Evolutionary conservation across 371 early-diverging fungal genomes (phyloP).

Genomic region (Pancytospora philotis): DNA sequence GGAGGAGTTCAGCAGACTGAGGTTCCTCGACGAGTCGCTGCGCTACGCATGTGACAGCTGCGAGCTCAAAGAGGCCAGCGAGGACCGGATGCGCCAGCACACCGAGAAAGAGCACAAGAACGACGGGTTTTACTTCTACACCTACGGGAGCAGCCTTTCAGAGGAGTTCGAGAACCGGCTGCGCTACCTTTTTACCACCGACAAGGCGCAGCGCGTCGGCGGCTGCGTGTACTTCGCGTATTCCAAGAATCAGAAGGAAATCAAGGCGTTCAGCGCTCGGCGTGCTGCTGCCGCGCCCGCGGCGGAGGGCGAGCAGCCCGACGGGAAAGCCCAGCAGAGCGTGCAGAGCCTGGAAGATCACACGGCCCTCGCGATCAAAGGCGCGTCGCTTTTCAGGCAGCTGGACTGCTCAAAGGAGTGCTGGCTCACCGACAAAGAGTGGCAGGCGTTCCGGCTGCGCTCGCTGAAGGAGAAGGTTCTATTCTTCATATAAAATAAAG

Average conservation of each 20-base stretch:
- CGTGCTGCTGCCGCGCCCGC: slow-evolving; percentile 2
- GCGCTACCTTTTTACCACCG: background rate
- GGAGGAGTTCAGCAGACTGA: slow-evolving; percentile 53
- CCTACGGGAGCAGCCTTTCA: background rate
- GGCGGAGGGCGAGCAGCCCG: background rate
- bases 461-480: slow-evolving; percentile 59
- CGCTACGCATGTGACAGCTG: slow-evolving; percentile 42
- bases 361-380: slow-evolving; percentile 6
- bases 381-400: slow-evolving; percentile 40
- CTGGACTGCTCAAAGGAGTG: slow-evolving; percentile 56
- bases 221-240: slow-evolving; percentile 17
- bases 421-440: slow-evolving; percentile 60
- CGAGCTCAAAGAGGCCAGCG: slow-evolving; percentile 30
- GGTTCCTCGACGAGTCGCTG: slow-evolving; percentile 20
- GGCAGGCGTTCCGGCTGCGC: slow-evolving; percentile 52
- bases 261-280: no score
- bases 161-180: background rate
- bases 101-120: slow-evolving; percentile 14
- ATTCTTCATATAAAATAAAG: slow-evolving; percentile 58
- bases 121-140: background rate
- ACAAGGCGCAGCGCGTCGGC: background rate
- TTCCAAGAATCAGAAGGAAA: no score
- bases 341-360: slow-evolving; percentile 5
- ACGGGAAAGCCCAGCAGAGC: background rate
- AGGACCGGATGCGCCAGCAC: slow-evolving; percentile 43